These are phyloP conservation scores for Neurospora pannonica DNA, from an alignment of 495 filamentous ascomycete genomes.

Conservation along the genomic window DNA sequence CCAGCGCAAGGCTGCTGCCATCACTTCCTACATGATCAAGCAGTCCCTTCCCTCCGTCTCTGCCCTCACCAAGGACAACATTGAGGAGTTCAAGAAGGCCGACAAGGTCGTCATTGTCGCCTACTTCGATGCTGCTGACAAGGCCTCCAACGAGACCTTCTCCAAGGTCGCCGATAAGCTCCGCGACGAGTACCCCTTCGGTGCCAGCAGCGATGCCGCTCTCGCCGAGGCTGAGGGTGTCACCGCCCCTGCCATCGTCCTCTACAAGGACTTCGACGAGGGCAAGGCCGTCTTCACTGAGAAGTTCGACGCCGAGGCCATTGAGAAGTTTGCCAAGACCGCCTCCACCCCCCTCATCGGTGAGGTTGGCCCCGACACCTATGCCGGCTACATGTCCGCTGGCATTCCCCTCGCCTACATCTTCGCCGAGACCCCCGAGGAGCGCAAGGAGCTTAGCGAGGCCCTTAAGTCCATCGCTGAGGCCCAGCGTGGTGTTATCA, in stretches of 20 bases:
- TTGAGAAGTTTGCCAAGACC: conserved; percentile 74
- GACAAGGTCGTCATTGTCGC: conserved; percentile 94
- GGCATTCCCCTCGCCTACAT: conserved; percentile 94
- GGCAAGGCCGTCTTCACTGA: conserved; percentile 79
- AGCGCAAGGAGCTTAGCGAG: conserved; percentile 69
- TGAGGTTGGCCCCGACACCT: conserved; percentile 96
- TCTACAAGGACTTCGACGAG: conserved; percentile 98
- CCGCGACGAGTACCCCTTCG: conserved; percentile 88
- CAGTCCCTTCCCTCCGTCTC: conserved; percentile 93
- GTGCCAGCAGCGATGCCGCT: conserved; percentile 66
- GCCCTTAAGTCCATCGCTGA: conserved; percentile 54
- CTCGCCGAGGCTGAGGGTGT: conserved; percentile 87
- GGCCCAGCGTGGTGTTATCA: conserved; percentile 74
- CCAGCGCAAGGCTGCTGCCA: conserved; percentile 85
- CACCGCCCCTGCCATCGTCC: conserved; percentile 73
- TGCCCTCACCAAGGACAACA: conserved; percentile 60
- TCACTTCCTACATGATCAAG: conserved; percentile 98
- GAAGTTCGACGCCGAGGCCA: conserved; percentile 63
- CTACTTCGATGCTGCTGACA: conserved; percentile 78
- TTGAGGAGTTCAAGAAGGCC: conserved; percentile 93
- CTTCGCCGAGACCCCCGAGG: conserved; percentile 88
- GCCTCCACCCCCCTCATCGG: conserved; percentile 86
- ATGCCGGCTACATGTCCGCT: conserved; percentile 90
- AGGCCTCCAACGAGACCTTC: conserved; percentile 74
- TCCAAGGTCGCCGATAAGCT: conserved; percentile 68